Evolutionary conservation across 176 grass and related monocot genomes (phyloP).

Genomic region (Luzula sylvatica): DNA sequence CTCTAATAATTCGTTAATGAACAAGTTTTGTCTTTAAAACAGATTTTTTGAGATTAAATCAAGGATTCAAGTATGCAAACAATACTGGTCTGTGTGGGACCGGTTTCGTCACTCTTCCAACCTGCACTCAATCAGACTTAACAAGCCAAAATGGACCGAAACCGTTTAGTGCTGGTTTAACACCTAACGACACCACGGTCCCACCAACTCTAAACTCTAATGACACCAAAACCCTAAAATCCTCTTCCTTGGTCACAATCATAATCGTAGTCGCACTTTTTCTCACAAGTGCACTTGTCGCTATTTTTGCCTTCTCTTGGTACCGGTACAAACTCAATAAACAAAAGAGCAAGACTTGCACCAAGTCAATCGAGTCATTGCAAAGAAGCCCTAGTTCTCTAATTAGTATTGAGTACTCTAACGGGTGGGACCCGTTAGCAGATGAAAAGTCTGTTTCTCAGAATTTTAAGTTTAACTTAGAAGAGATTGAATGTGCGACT

Average conservation of each 20-base stretch:
- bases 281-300: constrained; percentile 22
- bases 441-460: constrained; percentile 47
- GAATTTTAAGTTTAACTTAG: constrained; percentile 56
- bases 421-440: constrained; percentile 74
- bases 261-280: constrained; percentile 29
- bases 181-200: constrained; percentile 24
- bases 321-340: constrained; percentile 22
- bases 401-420: constrained; percentile 80
- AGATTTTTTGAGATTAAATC: constrained; percentile 63
- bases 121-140: constrained; percentile 66
- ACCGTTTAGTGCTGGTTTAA: constrained; percentile 64
- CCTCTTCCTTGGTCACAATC: constrained; percentile 33
- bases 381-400: constrained; percentile 40
- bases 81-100: constrained; percentile 65
- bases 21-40: constrained; percentile 2
- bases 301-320: constrained; percentile 45
- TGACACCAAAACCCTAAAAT: constrained; percentile 23
- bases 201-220: constrained; percentile 11
- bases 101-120: constrained; percentile 37
- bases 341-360: constrained; percentile 25
- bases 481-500: constrained; percentile 89
- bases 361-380: constrained; percentile 8
- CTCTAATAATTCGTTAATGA: not conserved
- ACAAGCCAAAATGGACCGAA: constrained; percentile 51
- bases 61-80: constrained; percentile 69